These are phyloP conservation scores for Fusarium sp. DNA, from an alignment of 2,329 filamentous ascomycete genomes.

Conservation along the genomic window DNA sequence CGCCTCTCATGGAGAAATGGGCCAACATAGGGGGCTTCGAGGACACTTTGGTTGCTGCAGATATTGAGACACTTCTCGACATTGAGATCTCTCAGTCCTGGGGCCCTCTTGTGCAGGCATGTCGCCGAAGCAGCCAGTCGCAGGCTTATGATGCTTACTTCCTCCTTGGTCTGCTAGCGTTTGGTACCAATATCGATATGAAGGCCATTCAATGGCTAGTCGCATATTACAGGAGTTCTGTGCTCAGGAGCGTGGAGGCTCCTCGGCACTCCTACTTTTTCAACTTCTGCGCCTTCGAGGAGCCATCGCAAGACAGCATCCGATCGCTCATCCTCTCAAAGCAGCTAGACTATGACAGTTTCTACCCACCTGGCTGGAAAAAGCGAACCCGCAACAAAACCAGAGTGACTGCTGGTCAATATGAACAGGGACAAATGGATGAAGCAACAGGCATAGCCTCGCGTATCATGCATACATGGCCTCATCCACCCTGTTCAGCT, in stretches of 20 bases:
- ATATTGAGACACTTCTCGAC: conserved; percentile 64
- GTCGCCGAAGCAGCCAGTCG: neutral
- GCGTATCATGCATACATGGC: conserved; percentile 10
- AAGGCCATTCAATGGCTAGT: conserved; percentile 24
- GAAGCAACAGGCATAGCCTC: neutral
- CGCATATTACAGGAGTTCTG: conserved; percentile 4
- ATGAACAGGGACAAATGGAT: neutral
- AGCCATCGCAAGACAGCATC: neutral
- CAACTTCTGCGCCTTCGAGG: conserved; percentile 21
- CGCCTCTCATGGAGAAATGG: conserved; percentile 16
- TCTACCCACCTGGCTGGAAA: neutral
- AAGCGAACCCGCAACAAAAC: neutral
- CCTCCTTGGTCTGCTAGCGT: conserved; percentile 23
- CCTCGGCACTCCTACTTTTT: conserved; percentile 17
- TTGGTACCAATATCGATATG: conserved; percentile 10
- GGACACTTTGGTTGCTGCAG: neutral
- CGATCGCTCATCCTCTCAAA: neutral
- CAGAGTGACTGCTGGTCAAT: neutral
- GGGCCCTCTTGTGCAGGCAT: conserved; percentile 58
- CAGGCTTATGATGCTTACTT: conserved; percentile 23
- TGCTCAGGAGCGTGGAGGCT: conserved; percentile 4
- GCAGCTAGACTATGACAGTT: neutral
- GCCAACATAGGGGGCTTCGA: conserved; percentile 6
- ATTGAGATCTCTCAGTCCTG: conserved; percentile 68
- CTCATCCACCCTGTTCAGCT: neutral